phyloP scores from a whole-genome alignment of 2,329 filamentous ascomycete genomes.

The Paradendryphiella salina region DNA sequence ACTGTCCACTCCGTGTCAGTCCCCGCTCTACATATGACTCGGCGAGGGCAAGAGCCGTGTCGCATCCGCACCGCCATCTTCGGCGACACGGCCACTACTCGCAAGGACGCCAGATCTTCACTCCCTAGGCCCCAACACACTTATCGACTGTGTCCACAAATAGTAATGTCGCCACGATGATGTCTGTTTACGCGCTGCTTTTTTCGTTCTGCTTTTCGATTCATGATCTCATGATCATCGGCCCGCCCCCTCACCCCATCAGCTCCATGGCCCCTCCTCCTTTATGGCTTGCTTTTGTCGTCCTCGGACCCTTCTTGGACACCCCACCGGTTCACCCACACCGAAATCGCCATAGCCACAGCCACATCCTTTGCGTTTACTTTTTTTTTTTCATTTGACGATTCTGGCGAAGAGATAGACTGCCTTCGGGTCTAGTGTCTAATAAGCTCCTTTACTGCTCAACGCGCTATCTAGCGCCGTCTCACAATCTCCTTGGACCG shows the following conservation, averaged over 20 bases:
- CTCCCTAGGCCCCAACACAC: conserved; percentile 39
- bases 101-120: conserved; percentile 23
- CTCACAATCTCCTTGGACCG: conserved; percentile 16
- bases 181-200: conserved; percentile 30
- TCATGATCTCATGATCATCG: conserved; percentile 26
- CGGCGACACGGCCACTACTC: conserved; percentile 23
- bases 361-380: background rate
- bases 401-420: conserved; percentile 16
- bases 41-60: conserved; percentile 8
- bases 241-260: conserved; percentile 15
- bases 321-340: background rate
- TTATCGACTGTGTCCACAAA: conserved; percentile 31
- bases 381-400: conserved; percentile 5
- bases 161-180: conserved; percentile 43
- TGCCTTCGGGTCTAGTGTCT: conserved; percentile 26
- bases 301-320: background rate
- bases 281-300: background rate
- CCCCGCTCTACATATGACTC: conserved; percentile 8
- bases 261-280: background rate
- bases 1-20: conserved; percentile 19
- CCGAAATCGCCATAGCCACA: background rate
- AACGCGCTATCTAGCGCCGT: conserved; percentile 5
- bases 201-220: conserved; percentile 22
- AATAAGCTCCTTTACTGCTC: conserved; percentile 29
- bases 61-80: conserved; percentile 10